A percentile compares a stretch with the other conserved stretches of the same genome.
These are phyloP conservation scores for Chenopodium album DNA, from an alignment of 148 eudicot genomes.

Conservation along the genomic window DNA sequence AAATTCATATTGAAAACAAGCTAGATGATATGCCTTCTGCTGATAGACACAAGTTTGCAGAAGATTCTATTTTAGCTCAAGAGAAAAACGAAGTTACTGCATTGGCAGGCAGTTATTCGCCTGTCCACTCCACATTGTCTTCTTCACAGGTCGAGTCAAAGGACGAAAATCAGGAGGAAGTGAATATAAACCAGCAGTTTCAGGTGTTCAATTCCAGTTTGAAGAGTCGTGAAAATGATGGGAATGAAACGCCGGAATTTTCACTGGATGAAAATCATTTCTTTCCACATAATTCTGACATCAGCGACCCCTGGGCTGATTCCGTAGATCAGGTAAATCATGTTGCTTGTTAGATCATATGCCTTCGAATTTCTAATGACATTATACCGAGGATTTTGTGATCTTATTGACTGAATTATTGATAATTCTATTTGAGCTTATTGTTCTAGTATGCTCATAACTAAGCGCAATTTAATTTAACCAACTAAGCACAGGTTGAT, in stretches of 20 bases:
- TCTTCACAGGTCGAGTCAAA: constrained; percentile 21
- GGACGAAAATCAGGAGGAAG: constrained; percentile 18
- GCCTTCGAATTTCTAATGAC: neutral
- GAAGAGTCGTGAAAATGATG: constrained; percentile 26
- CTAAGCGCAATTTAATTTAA: no score
- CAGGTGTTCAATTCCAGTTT: constrained; percentile 23
- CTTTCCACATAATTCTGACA: constrained; percentile 33
- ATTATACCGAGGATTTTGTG: neutral
- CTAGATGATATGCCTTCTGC: constrained; percentile 19
- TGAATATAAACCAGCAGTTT: constrained; percentile 27
- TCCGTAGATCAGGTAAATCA: constrained; percentile 43
- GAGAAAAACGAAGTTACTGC: constrained; percentile 16
- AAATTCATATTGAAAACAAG: constrained; percentile 13
- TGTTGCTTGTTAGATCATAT: constrained; percentile 8
- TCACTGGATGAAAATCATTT: constrained; percentile 28
- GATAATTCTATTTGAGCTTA: no score
- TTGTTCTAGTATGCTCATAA: no score
- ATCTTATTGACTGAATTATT: no score
- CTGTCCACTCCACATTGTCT: constrained; percentile 15
- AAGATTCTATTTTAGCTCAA: constrained; percentile 17
- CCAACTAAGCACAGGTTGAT: no score
- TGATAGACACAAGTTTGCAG: constrained; percentile 14
- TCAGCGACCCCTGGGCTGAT: constrained; percentile 26
- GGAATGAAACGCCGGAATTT: constrained; percentile 30
- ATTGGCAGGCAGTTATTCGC: constrained; percentile 18